Evolutionary conservation across 306 rosid genomes (phyloP).

Genomic region (Vachellia collinsii): DNA sequence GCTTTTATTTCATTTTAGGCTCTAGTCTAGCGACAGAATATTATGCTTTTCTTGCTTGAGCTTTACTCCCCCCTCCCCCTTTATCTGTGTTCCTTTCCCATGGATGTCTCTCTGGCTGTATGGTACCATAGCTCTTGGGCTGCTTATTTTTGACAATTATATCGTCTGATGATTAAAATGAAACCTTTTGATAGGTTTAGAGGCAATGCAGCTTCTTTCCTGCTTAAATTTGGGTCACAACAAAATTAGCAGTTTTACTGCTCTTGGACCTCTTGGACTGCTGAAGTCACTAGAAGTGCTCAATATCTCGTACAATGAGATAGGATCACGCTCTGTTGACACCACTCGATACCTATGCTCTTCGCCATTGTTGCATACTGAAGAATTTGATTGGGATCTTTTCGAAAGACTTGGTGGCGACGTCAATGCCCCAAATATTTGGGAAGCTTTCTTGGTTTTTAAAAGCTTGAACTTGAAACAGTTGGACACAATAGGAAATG

Average conservation of each 20-base stretch:
- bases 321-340: conserved; percentile 73
- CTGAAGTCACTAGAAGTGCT: conserved; percentile 66
- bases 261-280: conserved; percentile 70
- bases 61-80: neutral
- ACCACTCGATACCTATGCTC: conserved; percentile 69
- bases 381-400: conserved; percentile 58
- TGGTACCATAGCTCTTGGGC: neutral
- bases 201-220: conserved; percentile 86
- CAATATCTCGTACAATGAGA: conserved; percentile 72
- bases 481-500: conserved; percentile 63
- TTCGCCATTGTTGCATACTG: conserved; percentile 75
- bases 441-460: conserved; percentile 78
- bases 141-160: neutral
- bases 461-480: conserved; percentile 64
- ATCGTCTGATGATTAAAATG: conserved; percentile 30
- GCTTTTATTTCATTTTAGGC: conserved; percentile 18
- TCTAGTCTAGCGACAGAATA: conserved; percentile 2
- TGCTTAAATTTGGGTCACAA: conserved; percentile 80
- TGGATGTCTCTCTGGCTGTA: neutral
- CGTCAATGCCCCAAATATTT: conserved; percentile 43
- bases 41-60: neutral
- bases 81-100: neutral
- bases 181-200: conserved; percentile 68
- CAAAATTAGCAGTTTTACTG: conserved; percentile 67
- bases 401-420: conserved; percentile 41